Percentiles rank a stretch among this genome's conserved stretches.
phyloP scores from a whole-genome alignment of 345 rosid genomes.

The Microcos paniculata region DNA sequence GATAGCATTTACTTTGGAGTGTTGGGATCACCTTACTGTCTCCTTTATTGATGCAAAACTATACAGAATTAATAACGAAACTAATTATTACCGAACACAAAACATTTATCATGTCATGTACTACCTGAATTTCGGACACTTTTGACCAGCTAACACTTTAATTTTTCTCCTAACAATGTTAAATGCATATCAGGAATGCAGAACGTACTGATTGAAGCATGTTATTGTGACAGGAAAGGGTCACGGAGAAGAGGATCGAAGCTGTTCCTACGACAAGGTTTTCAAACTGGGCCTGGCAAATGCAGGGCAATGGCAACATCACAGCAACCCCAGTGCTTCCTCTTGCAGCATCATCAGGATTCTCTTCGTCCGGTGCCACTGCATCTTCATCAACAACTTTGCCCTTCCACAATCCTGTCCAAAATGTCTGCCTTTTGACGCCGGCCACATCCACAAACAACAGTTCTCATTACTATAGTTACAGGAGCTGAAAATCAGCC shows the following conservation, averaged over 20 bases:
- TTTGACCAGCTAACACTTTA: background rate
- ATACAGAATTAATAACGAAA: background rate
- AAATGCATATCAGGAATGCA: background rate
- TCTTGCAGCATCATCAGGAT: constrained; percentile 99
- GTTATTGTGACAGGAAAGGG: constrained; percentile 35
- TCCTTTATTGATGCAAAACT: background rate
- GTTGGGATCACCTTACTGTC: background rate
- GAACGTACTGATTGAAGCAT: background rate
- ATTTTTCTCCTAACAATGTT: background rate
- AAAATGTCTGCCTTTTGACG: constrained; percentile 6
- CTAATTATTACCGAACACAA: background rate
- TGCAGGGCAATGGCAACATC: constrained; percentile 26
- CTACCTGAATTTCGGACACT: background rate
- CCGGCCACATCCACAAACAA: constrained; percentile 4
- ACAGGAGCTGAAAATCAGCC: background rate
- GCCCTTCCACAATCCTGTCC: constrained; percentile 12
- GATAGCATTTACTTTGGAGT: background rate
- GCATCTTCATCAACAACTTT: constrained; percentile 41
- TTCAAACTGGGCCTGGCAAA: constrained; percentile 39
- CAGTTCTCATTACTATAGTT: background rate
- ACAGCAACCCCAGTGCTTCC: constrained; percentile 40
- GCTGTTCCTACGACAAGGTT: constrained; percentile 2
- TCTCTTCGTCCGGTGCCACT: constrained; percentile 48
- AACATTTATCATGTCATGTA: background rate
- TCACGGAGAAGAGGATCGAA: constrained; percentile 40